phyloP scores from a whole-genome alignment of 1,284 basidiomycete genomes.

The Boletus semigastroideus region DNA sequence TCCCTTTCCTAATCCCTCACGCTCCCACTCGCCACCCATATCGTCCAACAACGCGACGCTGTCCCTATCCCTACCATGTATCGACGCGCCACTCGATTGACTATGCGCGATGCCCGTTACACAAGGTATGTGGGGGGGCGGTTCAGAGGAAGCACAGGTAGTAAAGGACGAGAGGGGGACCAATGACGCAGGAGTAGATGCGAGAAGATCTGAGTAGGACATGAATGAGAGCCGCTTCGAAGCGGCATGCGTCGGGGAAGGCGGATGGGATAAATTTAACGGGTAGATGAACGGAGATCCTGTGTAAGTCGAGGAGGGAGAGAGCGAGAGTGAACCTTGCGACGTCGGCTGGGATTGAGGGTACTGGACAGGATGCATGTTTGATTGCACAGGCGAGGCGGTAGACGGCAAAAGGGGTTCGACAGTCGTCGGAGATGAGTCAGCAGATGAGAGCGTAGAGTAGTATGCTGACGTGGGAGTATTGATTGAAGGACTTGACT shows the following conservation, averaged over 20 bases:
- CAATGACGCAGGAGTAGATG: slow-evolving; percentile 70
- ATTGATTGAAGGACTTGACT: slow-evolving; percentile 30
- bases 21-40: slow-evolving; percentile 77
- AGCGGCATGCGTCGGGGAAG: slow-evolving; percentile 50
- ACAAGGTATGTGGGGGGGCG: slow-evolving; percentile 66
- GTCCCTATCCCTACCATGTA: slow-evolving; percentile 36
- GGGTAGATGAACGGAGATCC: slow-evolving; percentile 26
- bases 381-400: slow-evolving; percentile 21
- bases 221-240: slow-evolving; percentile 80
- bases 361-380: slow-evolving; percentile 24
- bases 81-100: slow-evolving; percentile 21
- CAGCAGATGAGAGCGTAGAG: slow-evolving; percentile 37
- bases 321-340: slow-evolving; percentile 21
- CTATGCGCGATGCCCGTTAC: slow-evolving; percentile 47
- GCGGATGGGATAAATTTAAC: slow-evolving; percentile 45
- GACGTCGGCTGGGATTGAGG: slow-evolving; percentile 22
- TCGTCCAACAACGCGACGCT: slow-evolving; percentile 50
- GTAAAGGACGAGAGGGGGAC: slow-evolving; percentile 74
- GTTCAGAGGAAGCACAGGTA: slow-evolving; percentile 49
- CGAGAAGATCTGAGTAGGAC: slow-evolving; percentile 80
- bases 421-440: slow-evolving; percentile 41
- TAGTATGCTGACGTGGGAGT: slow-evolving; percentile 54
- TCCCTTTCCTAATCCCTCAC: slow-evolving; percentile 77
- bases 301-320: slow-evolving; percentile 27
- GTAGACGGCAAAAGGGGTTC: slow-evolving; percentile 36